Percentiles rank a stretch among this genome's conserved stretches.
Evolutionary conservation across 495 filamentous ascomycete species (phyloP).

Genomic region (Lepidopterella palustris): DNA sequence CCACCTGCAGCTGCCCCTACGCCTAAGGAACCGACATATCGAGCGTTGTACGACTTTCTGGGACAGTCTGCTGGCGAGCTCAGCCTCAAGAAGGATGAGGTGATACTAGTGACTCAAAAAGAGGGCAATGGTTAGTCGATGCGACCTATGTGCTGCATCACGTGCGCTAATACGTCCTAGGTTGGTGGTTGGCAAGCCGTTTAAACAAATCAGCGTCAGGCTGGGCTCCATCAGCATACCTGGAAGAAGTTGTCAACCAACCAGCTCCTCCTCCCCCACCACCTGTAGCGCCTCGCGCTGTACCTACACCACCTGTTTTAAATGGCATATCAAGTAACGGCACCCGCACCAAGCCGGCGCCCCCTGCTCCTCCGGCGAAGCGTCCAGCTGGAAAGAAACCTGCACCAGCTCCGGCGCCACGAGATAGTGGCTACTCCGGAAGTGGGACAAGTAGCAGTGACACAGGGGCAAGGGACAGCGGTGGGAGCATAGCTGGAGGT

Average conservation of each 20-base stretch:
- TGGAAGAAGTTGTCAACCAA: conserved; percentile 61
- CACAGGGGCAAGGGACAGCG: conserved; percentile 46
- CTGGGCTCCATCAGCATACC: conserved; percentile 89
- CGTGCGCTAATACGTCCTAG: conserved; percentile 39
- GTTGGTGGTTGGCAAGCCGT: conserved; percentile 90
- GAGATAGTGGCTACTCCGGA: conserved; percentile 44
- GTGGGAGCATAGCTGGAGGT: conserved; percentile 66
- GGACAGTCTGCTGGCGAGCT: conserved; percentile 76
- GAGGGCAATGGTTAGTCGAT: conserved; percentile 74
- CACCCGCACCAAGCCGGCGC: conserved; percentile 59
- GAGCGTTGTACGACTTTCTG: conserved; percentile 81
- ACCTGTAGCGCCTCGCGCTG: conserved; percentile 33
- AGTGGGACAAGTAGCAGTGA: conserved; percentile 59
- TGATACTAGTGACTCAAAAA: conserved; percentile 80
- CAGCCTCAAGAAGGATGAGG: conserved; percentile 64
- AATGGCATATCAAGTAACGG: conserved; percentile 39
- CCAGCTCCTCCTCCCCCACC: conserved; percentile 35
- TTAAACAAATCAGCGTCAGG: conserved; percentile 59
- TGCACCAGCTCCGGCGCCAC: conserved; percentile 52
- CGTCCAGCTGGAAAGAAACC: conserved; percentile 68
- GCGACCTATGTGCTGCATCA: not conserved
- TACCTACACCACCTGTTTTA: conserved; percentile 48
- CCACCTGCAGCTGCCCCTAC: conserved; percentile 59
- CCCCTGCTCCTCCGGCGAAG: conserved; percentile 81
- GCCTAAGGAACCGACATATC: conserved; percentile 66